These are phyloP conservation scores for Podospora pseudopauciseta DNA, from an alignment of 495 filamentous ascomycete genomes.

Conservation along the genomic window DNA sequence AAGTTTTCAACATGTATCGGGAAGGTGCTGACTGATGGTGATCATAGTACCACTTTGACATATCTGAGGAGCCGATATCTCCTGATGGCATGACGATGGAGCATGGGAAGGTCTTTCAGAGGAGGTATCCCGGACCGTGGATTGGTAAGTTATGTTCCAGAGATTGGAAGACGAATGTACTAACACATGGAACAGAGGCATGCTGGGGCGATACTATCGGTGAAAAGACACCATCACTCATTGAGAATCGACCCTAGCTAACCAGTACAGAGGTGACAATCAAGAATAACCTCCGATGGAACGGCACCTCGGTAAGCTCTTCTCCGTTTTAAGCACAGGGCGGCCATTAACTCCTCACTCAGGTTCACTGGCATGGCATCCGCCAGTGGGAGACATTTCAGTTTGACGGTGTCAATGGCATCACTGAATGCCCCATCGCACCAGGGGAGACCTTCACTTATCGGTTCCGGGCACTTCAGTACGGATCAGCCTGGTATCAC, in stretches of 20 bases:
- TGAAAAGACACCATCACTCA: not conserved
- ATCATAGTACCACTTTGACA: constrained; percentile 12
- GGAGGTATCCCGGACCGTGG: constrained; percentile 17
- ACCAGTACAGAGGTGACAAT: constrained; percentile 47
- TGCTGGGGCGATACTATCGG: constrained; percentile 53
- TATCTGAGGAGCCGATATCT: constrained; percentile 17
- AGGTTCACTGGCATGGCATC: constrained; percentile 39
- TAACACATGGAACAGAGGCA: constrained; percentile 41
- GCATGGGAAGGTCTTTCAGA: constrained; percentile 19
- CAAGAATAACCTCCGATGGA: constrained; percentile 30
- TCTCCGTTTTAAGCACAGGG: not conserved
- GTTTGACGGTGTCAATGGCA: constrained; percentile 42
- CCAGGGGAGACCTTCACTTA: constrained; percentile 50
- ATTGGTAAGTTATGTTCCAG: constrained; percentile 8
- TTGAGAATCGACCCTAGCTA: not conserved
- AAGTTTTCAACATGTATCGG: not conserved
- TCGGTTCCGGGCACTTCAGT: constrained; percentile 48
- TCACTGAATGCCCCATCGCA: constrained; percentile 50
- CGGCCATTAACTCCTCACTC: not conserved
- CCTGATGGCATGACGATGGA: constrained; percentile 20
- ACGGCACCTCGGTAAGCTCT: constrained; percentile 28
- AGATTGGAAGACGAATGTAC: not conserved
- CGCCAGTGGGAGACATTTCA: constrained; percentile 36
- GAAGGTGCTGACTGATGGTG: not conserved
- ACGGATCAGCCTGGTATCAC: constrained; percentile 57